phyloP scores from a whole-genome alignment of 257 asterid species.

The Solanum sejunctum region DNA sequence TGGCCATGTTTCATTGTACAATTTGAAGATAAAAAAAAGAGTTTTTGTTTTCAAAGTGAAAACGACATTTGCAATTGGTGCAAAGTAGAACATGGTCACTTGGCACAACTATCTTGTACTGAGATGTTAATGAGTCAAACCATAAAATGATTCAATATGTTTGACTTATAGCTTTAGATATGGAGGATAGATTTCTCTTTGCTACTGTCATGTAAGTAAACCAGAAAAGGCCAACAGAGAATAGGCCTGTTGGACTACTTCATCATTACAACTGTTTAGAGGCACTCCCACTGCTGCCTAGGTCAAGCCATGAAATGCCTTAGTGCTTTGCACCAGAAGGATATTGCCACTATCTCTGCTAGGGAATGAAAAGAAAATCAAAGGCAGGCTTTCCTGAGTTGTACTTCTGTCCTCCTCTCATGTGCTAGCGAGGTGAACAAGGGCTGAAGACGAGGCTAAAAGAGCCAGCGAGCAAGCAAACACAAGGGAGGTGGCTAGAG shows the following conservation, averaged over 20 bases:
- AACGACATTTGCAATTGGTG: no score
- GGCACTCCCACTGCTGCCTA: background rate
- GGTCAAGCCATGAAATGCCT: background rate
- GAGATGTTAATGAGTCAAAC: background rate
- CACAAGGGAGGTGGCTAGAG: constrained; percentile 68
- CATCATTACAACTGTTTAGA: background rate
- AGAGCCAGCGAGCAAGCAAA: constrained; percentile 82
- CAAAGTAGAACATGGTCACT: background rate
- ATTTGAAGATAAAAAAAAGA: no score
- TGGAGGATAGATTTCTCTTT: background rate
- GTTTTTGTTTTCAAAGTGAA: no score
- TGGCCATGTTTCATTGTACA: no score
- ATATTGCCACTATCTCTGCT: background rate
- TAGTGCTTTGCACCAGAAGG: background rate
- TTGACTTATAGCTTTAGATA: background rate
- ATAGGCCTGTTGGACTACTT: background rate
- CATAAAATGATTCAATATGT: background rate
- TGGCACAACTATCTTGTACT: background rate
- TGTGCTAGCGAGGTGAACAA: no score
- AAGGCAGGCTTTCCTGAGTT: background rate
- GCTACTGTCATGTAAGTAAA: background rate
- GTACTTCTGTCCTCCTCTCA: background rate
- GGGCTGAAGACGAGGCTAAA: constrained; percentile 11
- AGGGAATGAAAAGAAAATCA: background rate
- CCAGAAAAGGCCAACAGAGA: background rate